Base-by-base conservation (phyloP, 352 stramenopile species). In the Blastocystis sp. region DNA sequence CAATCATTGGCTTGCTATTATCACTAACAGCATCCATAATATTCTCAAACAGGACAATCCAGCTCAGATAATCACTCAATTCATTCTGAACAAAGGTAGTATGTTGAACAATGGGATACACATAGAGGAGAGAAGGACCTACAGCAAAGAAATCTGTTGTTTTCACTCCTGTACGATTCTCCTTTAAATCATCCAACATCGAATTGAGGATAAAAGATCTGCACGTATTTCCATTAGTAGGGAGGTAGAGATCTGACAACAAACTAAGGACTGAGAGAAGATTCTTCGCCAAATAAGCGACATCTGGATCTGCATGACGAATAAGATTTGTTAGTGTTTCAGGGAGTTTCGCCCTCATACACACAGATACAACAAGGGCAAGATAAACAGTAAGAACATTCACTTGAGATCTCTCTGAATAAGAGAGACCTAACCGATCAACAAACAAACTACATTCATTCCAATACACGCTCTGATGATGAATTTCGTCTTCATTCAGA, bases 31-130 rank as follows among this genome's bases (percentile, higher is more conserved):
- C 35, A n/a, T 81, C 70, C 4, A 81, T 7, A 40, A 81, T 62
- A 40, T 60, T 81, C 44, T 81, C 44, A 64, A 64, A 81, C 2
- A 81, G 35, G 6, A 40, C 33, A 22, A 81, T 40, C 70, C 70
- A 81, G 9, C 35, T 59, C 15, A 81, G 19, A 56, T 62, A 81
- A 35, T 81, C 70, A 27, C 37, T 42, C 44, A 81, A 40, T 30
- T 62, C 37, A 22, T 53, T 81, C 35, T 59, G 3, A 30, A 7
- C 6, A 22, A 59, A 81, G 2, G 33, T 30, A 19, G 37, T 64
- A 33, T 81, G 70, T 27, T 81, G 13, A 15, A 81, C 44, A 56
- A 81, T 81, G 2, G 70, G 70, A 42, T 81, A 81, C 70, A 60
- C 35, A 51, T 81, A 81, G 37, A 78, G 19, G 13, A 51, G 37